These are phyloP conservation scores for Nothophytophthora sp. DNA, from an alignment of 352 stramenopile species.

Conservation along the genomic window DNA sequence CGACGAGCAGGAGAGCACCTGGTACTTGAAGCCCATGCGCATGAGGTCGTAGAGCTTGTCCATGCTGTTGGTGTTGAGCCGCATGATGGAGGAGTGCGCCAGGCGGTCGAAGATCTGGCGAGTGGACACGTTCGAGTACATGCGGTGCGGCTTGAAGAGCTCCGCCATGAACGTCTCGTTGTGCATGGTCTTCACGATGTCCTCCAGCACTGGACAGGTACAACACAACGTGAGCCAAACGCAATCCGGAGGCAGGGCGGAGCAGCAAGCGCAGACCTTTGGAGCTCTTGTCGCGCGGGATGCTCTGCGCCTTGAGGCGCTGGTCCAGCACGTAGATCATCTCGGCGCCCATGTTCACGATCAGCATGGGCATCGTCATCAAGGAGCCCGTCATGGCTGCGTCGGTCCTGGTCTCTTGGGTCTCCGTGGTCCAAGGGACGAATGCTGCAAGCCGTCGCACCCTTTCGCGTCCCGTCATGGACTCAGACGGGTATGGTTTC, in stretches of 20 bases:
- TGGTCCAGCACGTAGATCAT: conserved; percentile 95
- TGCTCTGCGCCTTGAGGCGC: conserved; percentile 91
- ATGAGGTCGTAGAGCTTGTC: conserved; percentile 96
- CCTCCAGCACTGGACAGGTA: conserved; percentile 70
- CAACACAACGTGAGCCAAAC: conserved; percentile 2
- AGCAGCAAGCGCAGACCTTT: conserved; percentile 38
- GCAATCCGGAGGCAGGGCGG: neutral
- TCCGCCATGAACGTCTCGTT: conserved; percentile 91
- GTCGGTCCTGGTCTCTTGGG: neutral
- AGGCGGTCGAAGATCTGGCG: conserved; percentile 92
- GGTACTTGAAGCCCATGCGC: conserved; percentile 96
- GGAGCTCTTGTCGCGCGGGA: conserved; percentile 87
- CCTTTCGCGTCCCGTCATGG: conserved; percentile 15
- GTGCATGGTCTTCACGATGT: conserved; percentile 94
- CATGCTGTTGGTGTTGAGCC: conserved; percentile 93
- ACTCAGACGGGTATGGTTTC: too few species aligned
- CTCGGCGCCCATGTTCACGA: conserved; percentile 94
- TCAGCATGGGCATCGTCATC: conserved; percentile 91
- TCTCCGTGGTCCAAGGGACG: neutral
- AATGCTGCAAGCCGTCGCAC: conserved; percentile 11
- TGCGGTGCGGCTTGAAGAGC: conserved; percentile 92
- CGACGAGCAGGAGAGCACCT: conserved; percentile 80
- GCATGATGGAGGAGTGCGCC: conserved; percentile 94
- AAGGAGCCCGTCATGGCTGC: conserved; percentile 59
- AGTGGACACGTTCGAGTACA: conserved; percentile 90